A percentile compares a stretch with the other conserved stretches of the same genome.
These are phyloP conservation scores for Bothriochloa decipiens DNA, from an alignment of 176 grass and related monocot species.

Conservation along the genomic window DNA sequence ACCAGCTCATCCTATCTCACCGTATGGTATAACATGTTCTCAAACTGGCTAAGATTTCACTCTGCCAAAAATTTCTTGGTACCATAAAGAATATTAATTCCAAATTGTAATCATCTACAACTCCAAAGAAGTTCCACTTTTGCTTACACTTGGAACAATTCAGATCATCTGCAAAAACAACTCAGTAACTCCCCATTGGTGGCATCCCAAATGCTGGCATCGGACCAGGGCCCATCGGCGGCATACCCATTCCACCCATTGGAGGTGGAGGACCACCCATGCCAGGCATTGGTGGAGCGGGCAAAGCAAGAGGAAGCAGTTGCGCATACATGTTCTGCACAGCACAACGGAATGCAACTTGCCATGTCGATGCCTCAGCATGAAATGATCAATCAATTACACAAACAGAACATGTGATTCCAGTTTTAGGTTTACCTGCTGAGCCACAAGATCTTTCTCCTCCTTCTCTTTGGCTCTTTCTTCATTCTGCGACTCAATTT, in stretches of 20 bases:
- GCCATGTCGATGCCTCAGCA: slow-evolving; percentile 17
- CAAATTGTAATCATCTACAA: no score
- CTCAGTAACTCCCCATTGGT: slow-evolving; percentile 69
- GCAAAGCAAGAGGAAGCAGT: slow-evolving; percentile 87
- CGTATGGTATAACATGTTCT: no score
- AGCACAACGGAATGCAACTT: slow-evolving; percentile 43
- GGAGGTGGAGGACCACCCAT: slow-evolving; percentile 57
- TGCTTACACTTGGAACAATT: background rate
- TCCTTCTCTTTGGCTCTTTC: slow-evolving; percentile 84
- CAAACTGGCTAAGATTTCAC: background rate
- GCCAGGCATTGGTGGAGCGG: slow-evolving; percentile 75
- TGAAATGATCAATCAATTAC: background rate
- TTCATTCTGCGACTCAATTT: slow-evolving; percentile 80
- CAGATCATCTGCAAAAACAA: slow-evolving; percentile 20
- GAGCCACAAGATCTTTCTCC: slow-evolving; percentile 85
- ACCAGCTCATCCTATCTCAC: no score
- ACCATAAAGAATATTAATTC: no score
- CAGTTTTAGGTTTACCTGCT: slow-evolving; percentile 63
- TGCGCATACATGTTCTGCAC: slow-evolving; percentile 97
- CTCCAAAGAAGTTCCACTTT: background rate
- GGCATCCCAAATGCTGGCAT: no score
- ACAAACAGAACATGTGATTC: background rate
- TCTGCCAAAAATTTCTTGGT: no score
- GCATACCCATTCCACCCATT: slow-evolving; percentile 68
- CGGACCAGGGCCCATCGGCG: slow-evolving; percentile 22